Base-by-base conservation (phyloP, 257 asterid genomes). In the Henckelia pumila region DNA sequence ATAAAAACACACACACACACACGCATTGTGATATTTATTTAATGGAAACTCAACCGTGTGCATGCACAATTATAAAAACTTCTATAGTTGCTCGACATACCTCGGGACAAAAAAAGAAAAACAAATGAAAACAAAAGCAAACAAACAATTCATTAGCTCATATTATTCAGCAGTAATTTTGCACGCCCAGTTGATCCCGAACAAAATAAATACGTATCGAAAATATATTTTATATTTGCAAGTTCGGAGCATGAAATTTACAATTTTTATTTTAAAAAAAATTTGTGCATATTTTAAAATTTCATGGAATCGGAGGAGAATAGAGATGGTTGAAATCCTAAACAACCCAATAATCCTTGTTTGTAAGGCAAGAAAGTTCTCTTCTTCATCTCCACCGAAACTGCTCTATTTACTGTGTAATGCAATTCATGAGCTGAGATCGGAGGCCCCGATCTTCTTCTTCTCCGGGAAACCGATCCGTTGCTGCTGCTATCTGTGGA, bases 341-440 rank as follows among this genome's bases (percentile, higher is more conserved):
- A 78, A 71, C 99, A 94, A 0, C 97, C 95, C 67, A 91, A 66
- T 4, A 94, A 65, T 0, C 96, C 96, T 4, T 81, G 95, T 59
- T 81, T 85, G 82, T 94, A 94, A 14, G 99, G 99, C 83, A 94
- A 74, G 56, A 58, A 82, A 6, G 99, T 91, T 71, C 90, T 85
- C 83, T 73, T 88, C 82, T 76, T 85, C 85, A 94, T 82, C 58
- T 91, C 99, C 75, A 83, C 96, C 5, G 95, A 83, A 16, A 82
- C 82, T 0, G 94, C 92, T 35, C 97, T 69, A 73, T 87, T 90
- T 60, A 80, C 72, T 0, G 86, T 85, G 79, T 91, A 94, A 80
- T 90, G 99, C 87, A 88, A 24, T 26, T 94, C 99, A 13, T 90
- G 99, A 3, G 99, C 93, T 3, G 99, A 86, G 11, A 88, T 66